A percentile compares a stretch with the other conserved stretches of the same genome.
Evolutionary conservation across 805 yeast species (phyloP).

Genomic region (Candida sphagnicola): DNA sequence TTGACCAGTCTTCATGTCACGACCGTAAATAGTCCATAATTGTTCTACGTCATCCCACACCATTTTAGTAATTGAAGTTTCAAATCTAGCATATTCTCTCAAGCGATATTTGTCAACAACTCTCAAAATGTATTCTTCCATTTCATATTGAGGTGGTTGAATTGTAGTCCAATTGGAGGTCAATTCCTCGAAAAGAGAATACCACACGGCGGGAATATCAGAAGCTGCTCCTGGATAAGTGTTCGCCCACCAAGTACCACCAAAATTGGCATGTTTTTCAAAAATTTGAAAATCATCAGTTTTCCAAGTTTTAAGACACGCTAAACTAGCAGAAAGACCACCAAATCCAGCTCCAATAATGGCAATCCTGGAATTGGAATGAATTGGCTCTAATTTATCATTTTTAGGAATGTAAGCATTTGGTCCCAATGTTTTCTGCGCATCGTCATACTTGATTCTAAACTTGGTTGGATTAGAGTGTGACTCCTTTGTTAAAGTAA

Average conservation of each 20-base stretch:
- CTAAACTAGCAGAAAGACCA: conserved; percentile 28
- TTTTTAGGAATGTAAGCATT: conserved; percentile 13
- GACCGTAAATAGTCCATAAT: conserved; percentile 2
- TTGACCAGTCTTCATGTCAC: conserved; percentile 1
- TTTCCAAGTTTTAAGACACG: conserved; percentile 18
- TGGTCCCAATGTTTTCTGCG: conserved; percentile 20
- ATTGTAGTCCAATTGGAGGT: conserved; percentile 4
- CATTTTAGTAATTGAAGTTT: background rate
- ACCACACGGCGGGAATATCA: conserved; percentile 8
- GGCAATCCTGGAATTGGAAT: conserved; percentile 22
- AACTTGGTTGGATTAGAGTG: conserved; percentile 25
- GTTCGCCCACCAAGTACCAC: conserved; percentile 10
- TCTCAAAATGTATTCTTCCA: conserved; percentile 5
- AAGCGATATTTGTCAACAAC: conserved; percentile 7
- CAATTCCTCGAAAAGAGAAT: conserved; percentile 4
- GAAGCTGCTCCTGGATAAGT: conserved; percentile 9
- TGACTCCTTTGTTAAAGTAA: conserved; percentile 21
- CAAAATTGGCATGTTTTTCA: conserved; percentile 6
- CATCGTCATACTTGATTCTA: conserved; percentile 24
- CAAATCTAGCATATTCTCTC: conserved; percentile 3
- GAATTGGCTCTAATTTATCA: conserved; percentile 14
- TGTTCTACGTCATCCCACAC: conserved; percentile 3
- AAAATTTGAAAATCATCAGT: conserved; percentile 9
- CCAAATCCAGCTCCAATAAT: conserved; percentile 36
- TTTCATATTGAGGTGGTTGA: conserved; percentile 7